phyloP scores from a whole-genome alignment of 2,329 filamentous ascomycete genomes.

The Colletotrichum shisoi region DNA sequence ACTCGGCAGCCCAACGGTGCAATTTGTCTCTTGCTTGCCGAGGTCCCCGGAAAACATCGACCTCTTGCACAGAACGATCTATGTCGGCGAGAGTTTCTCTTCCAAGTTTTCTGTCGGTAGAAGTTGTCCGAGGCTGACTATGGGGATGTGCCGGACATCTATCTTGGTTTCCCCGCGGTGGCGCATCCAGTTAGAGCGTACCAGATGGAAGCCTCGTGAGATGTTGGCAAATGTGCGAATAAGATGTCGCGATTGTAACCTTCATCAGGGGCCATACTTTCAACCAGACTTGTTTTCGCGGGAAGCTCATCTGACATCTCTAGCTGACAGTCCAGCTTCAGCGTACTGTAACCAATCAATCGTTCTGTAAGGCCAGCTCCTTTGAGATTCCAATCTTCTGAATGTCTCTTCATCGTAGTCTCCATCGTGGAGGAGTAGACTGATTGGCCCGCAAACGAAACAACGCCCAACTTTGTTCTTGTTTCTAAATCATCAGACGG shows the following conservation, averaged over 20 bases:
- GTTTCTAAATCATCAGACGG: constrained; percentile 26
- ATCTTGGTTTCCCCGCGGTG: not conserved
- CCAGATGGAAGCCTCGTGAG: not conserved
- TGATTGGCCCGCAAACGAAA: constrained; percentile 12
- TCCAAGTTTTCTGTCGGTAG: not conserved
- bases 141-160: not conserved
- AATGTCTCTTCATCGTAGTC: too few relatives aligned
- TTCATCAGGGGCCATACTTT: not conserved
- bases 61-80: too few relatives aligned
- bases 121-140: not conserved
- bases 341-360: not conserved
- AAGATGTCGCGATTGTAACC: not conserved
- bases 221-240: not conserved
- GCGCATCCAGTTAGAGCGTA: not conserved
- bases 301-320: constrained; percentile 15
- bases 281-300: constrained; percentile 9
- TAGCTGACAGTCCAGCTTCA: not conserved
- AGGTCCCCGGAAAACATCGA: not conserved
- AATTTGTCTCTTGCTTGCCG: fast-evolving
- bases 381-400: too few relatives aligned
- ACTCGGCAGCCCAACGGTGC: not conserved
- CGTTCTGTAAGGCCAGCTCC: too few relatives aligned
- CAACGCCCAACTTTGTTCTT: constrained; percentile 14
- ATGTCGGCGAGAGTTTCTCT: not conserved
- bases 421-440: too few relatives aligned